Evolutionary conservation across 1,139 yeast species (phyloP), one percentile per base, ranked within the genome.

Genomic region (Kodamaea arcana): DNA sequence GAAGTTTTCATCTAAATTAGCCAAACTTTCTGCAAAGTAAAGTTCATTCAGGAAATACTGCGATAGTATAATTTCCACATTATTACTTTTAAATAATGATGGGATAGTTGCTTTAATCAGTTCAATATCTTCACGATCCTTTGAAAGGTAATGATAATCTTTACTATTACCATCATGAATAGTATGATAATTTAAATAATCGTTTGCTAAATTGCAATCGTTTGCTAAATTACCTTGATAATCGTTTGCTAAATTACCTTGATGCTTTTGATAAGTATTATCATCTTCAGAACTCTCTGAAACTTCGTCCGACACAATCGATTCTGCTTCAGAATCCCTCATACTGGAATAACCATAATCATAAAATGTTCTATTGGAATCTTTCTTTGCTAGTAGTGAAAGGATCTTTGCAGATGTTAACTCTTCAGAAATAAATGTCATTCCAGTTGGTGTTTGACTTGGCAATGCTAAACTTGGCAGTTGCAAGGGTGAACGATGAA

Each of bases 41-140:
- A 46, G 32, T 37, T 47, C 49, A 29, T 45, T 45, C 30, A 43
- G 39, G 33, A 47, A 47, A 33, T 33, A 46, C 25, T 41, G 47
- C 10, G 31, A 15, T 22, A 39, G 37, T 13, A 40, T 33, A 21
- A 32, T 30, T 13, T 17, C 22, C 11, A 39, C 32, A 29, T 40
- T 38, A 11, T 29, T 30, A 25, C 40, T 38, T 24, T 43, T 44
- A 33, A 43, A 41, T 6, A 46, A 24, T n/a, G 45, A 42, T 1
- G 50, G 50, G 13, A 46, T 31, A 24, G 42, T 30, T 17, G 23
- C 32, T 17, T 22, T 36, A 16, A 32, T 30, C 29, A 24, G 33
- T 13, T 29, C 15, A 27, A 23, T 16, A 7, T 15, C 24, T 15
- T 34, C 30, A 7, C 15, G 25, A 12, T 20, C 26, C 4, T 17